Conservation (phyloP, 2,329 filamentous ascomycete species). For the Ascochyta lentis region DNA sequence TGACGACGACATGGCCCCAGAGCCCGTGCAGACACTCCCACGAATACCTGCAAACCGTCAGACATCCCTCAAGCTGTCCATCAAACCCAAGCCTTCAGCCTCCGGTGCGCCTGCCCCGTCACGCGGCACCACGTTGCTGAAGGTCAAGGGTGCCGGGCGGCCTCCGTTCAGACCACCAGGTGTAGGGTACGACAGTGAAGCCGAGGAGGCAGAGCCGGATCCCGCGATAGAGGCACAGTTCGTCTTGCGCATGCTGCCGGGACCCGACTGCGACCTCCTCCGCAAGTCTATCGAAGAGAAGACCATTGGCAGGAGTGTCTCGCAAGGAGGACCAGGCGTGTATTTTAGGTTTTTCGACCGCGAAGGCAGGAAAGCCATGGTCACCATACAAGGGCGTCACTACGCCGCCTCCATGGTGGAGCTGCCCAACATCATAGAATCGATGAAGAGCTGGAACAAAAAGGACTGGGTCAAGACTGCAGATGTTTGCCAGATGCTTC, state of each 20-base stretch:
- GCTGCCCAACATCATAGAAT: constrained; percentile 84
- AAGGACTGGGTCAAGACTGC: constrained; percentile 86
- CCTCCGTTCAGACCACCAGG: constrained; percentile 66
- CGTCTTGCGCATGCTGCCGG: constrained; percentile 85
- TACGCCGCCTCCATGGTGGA: constrained; percentile 85
- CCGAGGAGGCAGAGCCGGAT: constrained; percentile 86
- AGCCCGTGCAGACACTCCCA: constrained; percentile 4
- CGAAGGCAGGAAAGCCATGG: constrained; percentile 74
- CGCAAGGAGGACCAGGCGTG: constrained; percentile 76
- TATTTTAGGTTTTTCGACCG: constrained; percentile 78
- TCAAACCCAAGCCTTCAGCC: constrained; percentile 40
- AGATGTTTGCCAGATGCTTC: constrained; percentile 87
- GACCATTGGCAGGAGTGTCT: constrained; percentile 71
- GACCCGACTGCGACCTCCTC: constrained; percentile 84
- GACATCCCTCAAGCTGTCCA: constrained; percentile 40
- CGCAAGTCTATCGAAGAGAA: constrained; percentile 76
- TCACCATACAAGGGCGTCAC: constrained; percentile 71
- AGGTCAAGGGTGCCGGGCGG: constrained; percentile 45
- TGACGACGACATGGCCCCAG: constrained; percentile 34
- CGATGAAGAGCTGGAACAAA: constrained; percentile 92
- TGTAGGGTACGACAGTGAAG: constrained; percentile 95
- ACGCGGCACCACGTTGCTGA: constrained; percentile 36
- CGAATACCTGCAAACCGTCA: constrained; percentile 24
- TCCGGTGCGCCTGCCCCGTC: constrained; percentile 16
- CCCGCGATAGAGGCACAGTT: constrained; percentile 90